Evolutionary conservation across 1,284 basidiomycete genomes (phyloP), one percentile per base, ranked within the genome.

Genomic region (Apiotrichum veenhuisii): DNA sequence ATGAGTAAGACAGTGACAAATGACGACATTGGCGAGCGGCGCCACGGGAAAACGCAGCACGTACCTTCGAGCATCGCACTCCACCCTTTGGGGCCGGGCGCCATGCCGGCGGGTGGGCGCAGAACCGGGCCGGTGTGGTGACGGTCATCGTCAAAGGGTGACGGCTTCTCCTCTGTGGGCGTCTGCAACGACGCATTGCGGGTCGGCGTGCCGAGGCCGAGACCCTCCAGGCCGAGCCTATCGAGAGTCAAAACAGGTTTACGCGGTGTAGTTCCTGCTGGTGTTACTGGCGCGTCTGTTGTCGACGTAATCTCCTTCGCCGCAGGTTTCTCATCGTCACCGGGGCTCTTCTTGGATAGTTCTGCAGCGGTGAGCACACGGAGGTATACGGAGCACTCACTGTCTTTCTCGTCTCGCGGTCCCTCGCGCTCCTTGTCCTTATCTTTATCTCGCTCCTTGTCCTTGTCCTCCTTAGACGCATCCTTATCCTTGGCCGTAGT

Each of bases 11-110:
- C 5, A 3, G 20, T 8, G 26, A 15, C 17, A 10, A 46, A 30
- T 30, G 30, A 5, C 12, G n/a, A n/a, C n/a, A n/a, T n/a, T n/a
- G n/a, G n/a, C n/a, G n/a, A n/a, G n/a, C n/a, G 7, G 4, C 17
- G 18, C 17, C 8, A n/a, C 11, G 4, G 9, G 15, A 22, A 11
- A n/a, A 30, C 33, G n/a, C 5, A 10, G 11, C n/a, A 60, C 70
- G 61, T 55, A 73, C 72, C 73, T 61, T 75, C 73, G 1, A 75
- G 63, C 70, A 75, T 73, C 27, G 62, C 67, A 45, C 71, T 73
- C 73, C 73, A 75, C 2, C 73, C 73, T 57, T 70, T 72, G 2
- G 55, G 46, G 0, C 42, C 55, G 7, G 30, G 46, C 20, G 38
- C 36, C 30, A 33, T 37, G n/a, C 49, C 37, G 9, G 49, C 26